Conservation (phyloP, 108 stramenopile genomes). For the Fragilaria radians region DNA sequence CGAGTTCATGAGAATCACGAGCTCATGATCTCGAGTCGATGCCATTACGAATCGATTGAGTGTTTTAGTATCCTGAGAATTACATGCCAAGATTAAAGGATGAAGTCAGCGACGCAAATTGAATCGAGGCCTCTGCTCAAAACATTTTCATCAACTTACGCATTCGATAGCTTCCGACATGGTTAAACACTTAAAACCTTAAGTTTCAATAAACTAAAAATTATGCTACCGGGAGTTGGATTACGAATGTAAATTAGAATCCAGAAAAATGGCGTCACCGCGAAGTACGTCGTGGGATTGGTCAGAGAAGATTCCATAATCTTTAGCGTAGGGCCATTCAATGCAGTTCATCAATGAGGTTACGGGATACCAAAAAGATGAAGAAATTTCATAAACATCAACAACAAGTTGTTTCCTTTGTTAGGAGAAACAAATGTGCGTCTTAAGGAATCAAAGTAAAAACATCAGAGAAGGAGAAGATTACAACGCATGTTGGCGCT, state of each 20-base stretch:
- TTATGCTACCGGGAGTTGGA: neutral
- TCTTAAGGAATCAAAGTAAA: too few species aligned
- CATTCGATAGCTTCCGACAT: neutral
- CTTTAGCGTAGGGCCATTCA: too few species aligned
- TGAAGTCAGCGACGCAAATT: neutral
- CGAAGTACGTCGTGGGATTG: too few species aligned
- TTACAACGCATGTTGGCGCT: too few species aligned
- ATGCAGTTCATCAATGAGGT: too few species aligned
- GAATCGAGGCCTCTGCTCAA: neutral
- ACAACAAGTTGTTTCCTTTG: too few species aligned
- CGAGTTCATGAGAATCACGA: conserved; percentile 81
- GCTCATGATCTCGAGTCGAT: conserved; percentile 68
- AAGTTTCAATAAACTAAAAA: conserved; percentile 6
- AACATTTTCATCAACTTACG: neutral
- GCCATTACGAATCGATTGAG: conserved; percentile 83
- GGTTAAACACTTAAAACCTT: neutral
- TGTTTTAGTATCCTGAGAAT: conserved; percentile 60
- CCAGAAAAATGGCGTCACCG: neutral
- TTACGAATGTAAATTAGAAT: neutral
- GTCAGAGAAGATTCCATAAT: too few species aligned
- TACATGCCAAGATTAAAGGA: too few species aligned
- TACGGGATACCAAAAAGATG: too few species aligned
- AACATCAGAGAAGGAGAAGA: too few species aligned
- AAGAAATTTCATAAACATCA: too few species aligned
- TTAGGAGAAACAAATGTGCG: too few species aligned